A percentile compares a stretch with the other conserved stretches of the same genome.
phyloP scores from a whole-genome alignment of 495 filamentous ascomycete genomes.

The Penicillium pulvis region DNA sequence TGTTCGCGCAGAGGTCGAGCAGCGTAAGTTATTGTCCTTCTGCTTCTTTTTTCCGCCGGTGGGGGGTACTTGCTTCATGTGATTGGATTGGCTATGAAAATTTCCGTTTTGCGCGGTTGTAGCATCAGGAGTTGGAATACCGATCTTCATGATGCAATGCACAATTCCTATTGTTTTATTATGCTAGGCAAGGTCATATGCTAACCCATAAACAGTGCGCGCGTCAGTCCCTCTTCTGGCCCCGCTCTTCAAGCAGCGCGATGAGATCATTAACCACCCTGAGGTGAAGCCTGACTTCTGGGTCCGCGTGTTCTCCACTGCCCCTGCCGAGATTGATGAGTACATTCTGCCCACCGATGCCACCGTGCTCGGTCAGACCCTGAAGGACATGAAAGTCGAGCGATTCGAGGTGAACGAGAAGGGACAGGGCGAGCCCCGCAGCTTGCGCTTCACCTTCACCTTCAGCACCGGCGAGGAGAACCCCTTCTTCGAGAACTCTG shows the following conservation, averaged over 20 bases:
- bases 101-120: background rate
- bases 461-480: slow-evolving; percentile 58
- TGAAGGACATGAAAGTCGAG: slow-evolving; percentile 65
- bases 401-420: slow-evolving; percentile 73
- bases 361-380: slow-evolving; percentile 59
- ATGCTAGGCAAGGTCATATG: background rate
- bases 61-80: background rate
- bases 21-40: slow-evolving; percentile 34
- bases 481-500: slow-evolving; percentile 69
- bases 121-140: background rate
- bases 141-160: background rate
- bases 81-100: background rate
- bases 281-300: slow-evolving; percentile 70
- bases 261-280: slow-evolving; percentile 66
- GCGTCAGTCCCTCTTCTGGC: slow-evolving; percentile 36
- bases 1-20: slow-evolving; percentile 40
- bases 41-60: background rate
- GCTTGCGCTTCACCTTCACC: slow-evolving; percentile 46
- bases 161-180: background rate
- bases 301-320: slow-evolving; percentile 81
- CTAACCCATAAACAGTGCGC: slow-evolving; percentile 36
- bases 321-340: slow-evolving; percentile 79
- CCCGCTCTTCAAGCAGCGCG: slow-evolving; percentile 72
- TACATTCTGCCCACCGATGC: slow-evolving; percentile 80
- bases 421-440: slow-evolving; percentile 52